phyloP scores from a whole-genome alignment of 257 asterid genomes.

The Solanum arcanum region DNA sequence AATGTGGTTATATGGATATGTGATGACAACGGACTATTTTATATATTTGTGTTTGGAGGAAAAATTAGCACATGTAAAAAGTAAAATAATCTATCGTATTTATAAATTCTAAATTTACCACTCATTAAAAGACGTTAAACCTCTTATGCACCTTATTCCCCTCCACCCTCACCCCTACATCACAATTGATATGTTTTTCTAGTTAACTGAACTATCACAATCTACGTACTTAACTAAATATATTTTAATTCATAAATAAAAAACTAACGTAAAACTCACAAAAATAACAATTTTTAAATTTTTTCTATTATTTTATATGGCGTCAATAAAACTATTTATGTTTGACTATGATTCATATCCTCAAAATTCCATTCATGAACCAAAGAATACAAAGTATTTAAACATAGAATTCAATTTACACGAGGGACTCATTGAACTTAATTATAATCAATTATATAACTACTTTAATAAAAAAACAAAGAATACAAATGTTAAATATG shows the following conservation, averaged over 20 bases:
- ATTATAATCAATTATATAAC: background rate
- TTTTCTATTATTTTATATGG: background rate
- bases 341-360: background rate
- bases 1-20: no score
- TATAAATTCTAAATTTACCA: no score
- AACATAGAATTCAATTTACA: background rate
- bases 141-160: no score
- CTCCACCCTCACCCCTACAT: no score
- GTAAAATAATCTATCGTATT: no score
- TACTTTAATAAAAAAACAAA: background rate
- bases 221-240: no score
- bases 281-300: background rate
- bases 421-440: background rate
- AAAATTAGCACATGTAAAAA: no score
- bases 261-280: background rate
- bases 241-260: no score
- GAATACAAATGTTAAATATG: background rate
- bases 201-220: background rate
- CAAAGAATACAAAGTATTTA: background rate
- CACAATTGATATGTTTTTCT: no score
- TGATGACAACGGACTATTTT: no score
- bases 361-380: background rate
- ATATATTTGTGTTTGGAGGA: no score
- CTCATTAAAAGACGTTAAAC: no score
- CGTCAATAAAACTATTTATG: background rate